phyloP scores from a whole-genome alignment of 1,284 basidiomycete species.

The Pseudozyma tsukubaensis region DNA sequence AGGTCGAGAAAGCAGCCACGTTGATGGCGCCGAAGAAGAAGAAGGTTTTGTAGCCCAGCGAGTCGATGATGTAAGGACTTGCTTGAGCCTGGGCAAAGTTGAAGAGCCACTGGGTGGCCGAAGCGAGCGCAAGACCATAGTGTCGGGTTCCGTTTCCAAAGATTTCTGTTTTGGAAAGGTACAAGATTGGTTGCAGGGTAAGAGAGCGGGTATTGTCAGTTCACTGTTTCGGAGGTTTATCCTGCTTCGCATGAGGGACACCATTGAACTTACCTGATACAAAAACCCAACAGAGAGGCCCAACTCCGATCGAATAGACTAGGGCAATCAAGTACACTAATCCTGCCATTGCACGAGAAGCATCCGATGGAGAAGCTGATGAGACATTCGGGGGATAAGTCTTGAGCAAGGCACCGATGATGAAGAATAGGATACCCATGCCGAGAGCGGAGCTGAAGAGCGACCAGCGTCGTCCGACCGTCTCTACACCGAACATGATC shows the following conservation, averaged over 20 bases:
- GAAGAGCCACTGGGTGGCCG: slow-evolving; percentile 70
- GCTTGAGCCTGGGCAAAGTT: slow-evolving; percentile 70
- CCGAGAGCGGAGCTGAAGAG: slow-evolving; percentile 44
- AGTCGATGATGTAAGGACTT: slow-evolving; percentile 68
- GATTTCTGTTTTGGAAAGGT: slow-evolving; percentile 59
- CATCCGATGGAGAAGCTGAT: neutral
- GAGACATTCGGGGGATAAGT: slow-evolving; percentile 6
- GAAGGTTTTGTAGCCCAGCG: slow-evolving; percentile 68
- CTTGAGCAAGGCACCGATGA: slow-evolving; percentile 22
- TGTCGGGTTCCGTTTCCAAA: slow-evolving; percentile 70
- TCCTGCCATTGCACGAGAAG: slow-evolving; percentile 13
- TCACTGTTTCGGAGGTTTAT: too few relatives aligned
- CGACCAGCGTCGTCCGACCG: slow-evolving; percentile 60
- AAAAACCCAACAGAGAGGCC: slow-evolving; percentile 39
- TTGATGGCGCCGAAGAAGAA: slow-evolving; percentile 70
- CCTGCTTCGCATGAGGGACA: too few relatives aligned
- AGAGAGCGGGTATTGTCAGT: too few relatives aligned
- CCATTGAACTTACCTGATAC: neutral
- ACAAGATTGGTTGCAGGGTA: slow-evolving; percentile 33
- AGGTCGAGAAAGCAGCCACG: slow-evolving; percentile 58
- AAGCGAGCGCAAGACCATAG: slow-evolving; percentile 69
- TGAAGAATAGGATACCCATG: slow-evolving; percentile 27
- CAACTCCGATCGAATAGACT: slow-evolving; percentile 1
- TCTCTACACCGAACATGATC: slow-evolving; percentile 48
- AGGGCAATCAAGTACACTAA: slow-evolving; percentile 13